These are phyloP conservation scores for Aspergillus aculeatus DNA, from an alignment of 2,329 filamentous ascomycete genomes.

Conservation along the genomic window DNA sequence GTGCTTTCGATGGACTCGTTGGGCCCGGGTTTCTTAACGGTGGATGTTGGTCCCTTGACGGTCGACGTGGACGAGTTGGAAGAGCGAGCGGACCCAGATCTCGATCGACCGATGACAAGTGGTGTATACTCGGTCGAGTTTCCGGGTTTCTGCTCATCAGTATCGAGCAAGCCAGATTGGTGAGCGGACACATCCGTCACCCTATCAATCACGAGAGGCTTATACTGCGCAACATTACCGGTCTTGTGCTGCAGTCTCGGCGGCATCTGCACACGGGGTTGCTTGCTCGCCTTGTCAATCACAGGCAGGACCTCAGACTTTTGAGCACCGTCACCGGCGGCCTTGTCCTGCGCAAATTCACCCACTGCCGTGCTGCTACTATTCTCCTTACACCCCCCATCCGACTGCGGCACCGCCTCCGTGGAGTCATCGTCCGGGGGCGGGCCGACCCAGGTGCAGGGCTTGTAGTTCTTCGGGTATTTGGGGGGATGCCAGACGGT, in stretches of 20 bases:
- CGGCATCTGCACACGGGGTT: no score
- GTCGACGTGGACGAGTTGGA: no score
- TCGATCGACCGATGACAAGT: background rate
- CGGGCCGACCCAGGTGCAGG: background rate
- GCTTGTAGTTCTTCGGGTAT: background rate
- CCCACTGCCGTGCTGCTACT: no score
- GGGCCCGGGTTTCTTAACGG: background rate
- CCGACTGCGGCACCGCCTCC: no score
- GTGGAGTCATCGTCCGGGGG: background rate
- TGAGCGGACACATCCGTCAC: background rate
- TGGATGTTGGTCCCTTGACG: no score
- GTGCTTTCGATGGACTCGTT: background rate
- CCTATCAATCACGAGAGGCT: background rate
- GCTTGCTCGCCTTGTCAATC: no score
- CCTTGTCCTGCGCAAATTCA: no score
- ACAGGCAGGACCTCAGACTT: no score
- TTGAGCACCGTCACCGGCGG: no score
- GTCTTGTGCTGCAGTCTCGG: background rate
- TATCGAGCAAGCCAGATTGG: background rate
- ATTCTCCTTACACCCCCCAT: no score
- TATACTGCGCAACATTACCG: background rate
- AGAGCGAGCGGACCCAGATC: no score
- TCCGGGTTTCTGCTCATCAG: background rate
- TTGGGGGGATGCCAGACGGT: background rate
- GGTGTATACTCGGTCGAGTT: background rate